phyloP scores from a whole-genome alignment of 192 early-diverging fungal genomes.

The Coemansia sp. region DNA sequence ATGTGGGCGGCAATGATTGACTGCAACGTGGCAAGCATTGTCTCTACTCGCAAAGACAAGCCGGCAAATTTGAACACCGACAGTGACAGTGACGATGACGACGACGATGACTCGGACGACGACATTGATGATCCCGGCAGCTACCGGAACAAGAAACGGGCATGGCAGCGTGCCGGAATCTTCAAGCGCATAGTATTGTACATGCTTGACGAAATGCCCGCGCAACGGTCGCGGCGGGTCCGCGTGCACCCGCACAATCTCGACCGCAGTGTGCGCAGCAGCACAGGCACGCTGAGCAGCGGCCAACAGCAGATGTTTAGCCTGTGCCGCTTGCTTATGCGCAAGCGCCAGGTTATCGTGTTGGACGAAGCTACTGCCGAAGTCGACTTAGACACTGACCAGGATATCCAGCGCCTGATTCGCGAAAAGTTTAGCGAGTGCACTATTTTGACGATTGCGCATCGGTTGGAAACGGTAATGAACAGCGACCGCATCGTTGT shows the following conservation, averaged over 20 bases:
- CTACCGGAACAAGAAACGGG: not conserved
- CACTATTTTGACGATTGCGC: conserved; percentile 63
- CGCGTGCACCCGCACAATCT: not conserved
- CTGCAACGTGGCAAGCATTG: not conserved
- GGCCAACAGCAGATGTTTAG: conserved; percentile 65
- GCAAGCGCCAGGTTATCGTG: conserved; percentile 56
- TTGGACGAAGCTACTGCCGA: conserved; percentile 70
- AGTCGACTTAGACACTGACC: conserved; percentile 52
- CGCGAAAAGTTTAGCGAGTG: conserved; percentile 51
- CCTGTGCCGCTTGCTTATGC: conserved; percentile 60
- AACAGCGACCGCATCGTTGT: conserved; percentile 70
- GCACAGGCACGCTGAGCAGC: conserved; percentile 13
- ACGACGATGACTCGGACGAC: conserved; percentile 4
- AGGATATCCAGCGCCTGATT: conserved; percentile 31
- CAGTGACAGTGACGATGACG: not conserved
- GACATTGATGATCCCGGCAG: conserved; percentile 3
- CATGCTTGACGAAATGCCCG: conserved; percentile 10
- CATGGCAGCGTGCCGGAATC: conserved; percentile 17
- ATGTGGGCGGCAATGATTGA: conserved; percentile 63
- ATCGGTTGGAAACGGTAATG: conserved; percentile 66
- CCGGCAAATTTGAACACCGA: not conserved
- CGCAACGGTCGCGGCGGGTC: not conserved
- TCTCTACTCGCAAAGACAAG: not conserved
- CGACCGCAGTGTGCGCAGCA: not conserved
- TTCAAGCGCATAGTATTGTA: conserved; percentile 9